Evolutionary conservation across 2,329 filamentous ascomycete species (phyloP), one percentile per base, ranked within the genome.

Genomic region (Ceratocystis colombiana): DNA sequence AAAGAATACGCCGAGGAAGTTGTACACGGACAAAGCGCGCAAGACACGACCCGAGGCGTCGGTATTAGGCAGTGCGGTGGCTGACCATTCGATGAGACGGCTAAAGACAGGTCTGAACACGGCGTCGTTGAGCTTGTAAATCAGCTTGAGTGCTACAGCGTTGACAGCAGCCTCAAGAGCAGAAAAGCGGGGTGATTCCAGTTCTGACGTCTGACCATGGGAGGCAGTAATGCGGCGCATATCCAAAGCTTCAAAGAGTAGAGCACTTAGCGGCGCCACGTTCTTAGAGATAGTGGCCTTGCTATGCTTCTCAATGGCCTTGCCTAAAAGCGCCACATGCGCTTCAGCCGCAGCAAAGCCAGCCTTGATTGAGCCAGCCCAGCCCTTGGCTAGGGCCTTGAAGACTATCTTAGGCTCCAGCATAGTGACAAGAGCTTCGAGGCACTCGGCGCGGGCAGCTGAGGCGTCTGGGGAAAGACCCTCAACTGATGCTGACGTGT

Each of bases 81-180:
- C 80, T 0, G 88, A 83, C 88, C 92, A 96, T 67, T 96, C 90
- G 59, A 95, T 80, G n/a, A 96, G 78, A 70, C 88, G 84, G 17
- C 86, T 82, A 78, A 97, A 99, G 69, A 99, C 85, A 0, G 94
- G 95, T 12, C 92, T 83, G 84, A 99, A 99, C 0, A 88, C 85
- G 0, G 88, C 87, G 73, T 99, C 94, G 76, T 96, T 97, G 69
- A 99, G 83, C 79, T 97, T 97, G 79, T 96, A 90, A 65, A 96
- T 88, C 86, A 96, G 94, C 75, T 90, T 89, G 68, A 99, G 83
- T 0, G 87, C 84, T 12, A 88, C 84, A 8, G 87, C 83, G 73
- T 90, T 88, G 70, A 89, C 72, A 10, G 79, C 78, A 1, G 78
- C 77, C 73, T 96, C 90, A 12, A 90, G 78, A 53, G 80, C 78